Evolutionary conservation across 805 yeast genomes (phyloP), one percentile per base, ranked within the genome.

Genomic region (Nakazawaea anatomiae): DNA sequence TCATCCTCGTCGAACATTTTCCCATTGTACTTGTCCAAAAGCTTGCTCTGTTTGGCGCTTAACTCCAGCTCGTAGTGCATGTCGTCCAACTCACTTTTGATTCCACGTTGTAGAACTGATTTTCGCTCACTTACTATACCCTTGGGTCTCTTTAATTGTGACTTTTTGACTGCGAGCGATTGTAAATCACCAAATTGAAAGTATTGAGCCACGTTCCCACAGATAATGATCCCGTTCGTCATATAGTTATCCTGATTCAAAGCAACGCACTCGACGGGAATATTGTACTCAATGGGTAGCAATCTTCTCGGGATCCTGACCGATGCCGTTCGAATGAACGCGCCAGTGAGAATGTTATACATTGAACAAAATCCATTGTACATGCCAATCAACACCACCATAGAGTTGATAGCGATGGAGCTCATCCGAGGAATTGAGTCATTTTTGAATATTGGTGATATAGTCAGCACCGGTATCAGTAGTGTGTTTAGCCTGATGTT

Each of bases 11-110:
- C 74, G 12, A 59, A 57, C 3, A 60, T 60, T 14, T 60, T 59
- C 2, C 83, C 84, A 57, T 79, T 79, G 58, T 70, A 79, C 60
- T 72, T 76, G 36, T 70, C 70, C 30, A 75, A 56, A 47, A 74
- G 59, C 9, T 54, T 53, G 6, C 63, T 59, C 6, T 60, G 54
- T 52, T 65, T 57, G 11, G 55, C 53, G 34, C 57, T 52, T 27
- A 57, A 53, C 51, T 64, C 64, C 47, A 64, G 59, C 28, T 59
- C 60, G 30, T 46, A 50, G 35, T 62, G 59, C 51, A 66, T 63
- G 35, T 64, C 68, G 4, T 59, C 55, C n/a, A 67, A 57, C 39
- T 69, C 69, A 34, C 66, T 66, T 54, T 65, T 57, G 57, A 66
- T 62, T 52, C 66, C 60, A 55, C 60, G 47, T 52, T 60, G 47